phyloP scores from a whole-genome alignment of 345 rosid species.

The Rhodomyrtus tomentosa region DNA sequence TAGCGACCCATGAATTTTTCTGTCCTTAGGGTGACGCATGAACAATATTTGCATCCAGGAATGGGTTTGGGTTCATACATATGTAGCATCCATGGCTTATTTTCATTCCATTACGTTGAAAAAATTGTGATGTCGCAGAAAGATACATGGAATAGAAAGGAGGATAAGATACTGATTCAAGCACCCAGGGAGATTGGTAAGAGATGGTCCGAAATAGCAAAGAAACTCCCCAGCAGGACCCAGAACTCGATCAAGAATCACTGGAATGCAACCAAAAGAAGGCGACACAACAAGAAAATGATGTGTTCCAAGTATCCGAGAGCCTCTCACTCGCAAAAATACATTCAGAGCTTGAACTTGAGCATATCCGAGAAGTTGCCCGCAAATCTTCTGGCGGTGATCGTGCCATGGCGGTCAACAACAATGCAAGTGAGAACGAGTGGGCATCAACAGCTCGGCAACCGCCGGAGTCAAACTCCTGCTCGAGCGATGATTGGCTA shows the following conservation, averaged over 20 bases:
- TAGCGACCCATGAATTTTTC: neutral
- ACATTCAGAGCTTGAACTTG: slow-evolving; percentile 74
- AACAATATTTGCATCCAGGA: neutral
- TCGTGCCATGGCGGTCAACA: neutral
- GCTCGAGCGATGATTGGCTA: neutral
- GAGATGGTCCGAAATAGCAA: slow-evolving; percentile 96
- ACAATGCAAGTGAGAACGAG: neutral
- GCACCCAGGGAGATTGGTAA: slow-evolving; percentile 77
- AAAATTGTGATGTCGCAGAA: slow-evolving; percentile 25
- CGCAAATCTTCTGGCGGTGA: slow-evolving; percentile 1
- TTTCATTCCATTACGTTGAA: neutral
- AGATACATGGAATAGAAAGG: slow-evolving; percentile 83
- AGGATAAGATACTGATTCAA: slow-evolving; percentile 61
- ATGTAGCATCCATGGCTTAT: neutral
- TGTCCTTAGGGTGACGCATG: neutral
- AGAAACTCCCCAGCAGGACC: slow-evolving; percentile 79
- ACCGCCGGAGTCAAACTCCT: neutral
- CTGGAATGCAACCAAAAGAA: slow-evolving; percentile 95
- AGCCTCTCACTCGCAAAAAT: slow-evolving; percentile 73
- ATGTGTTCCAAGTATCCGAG: slow-evolving; percentile 65
- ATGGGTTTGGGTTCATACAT: neutral
- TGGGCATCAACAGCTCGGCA: too few species aligned
- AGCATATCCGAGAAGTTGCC: neutral
- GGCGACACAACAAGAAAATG: slow-evolving; percentile 68
- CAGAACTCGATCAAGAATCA: slow-evolving; percentile 96